Evolutionary conservation across 805 yeast species (phyloP).

Genomic region (Tetrapisispora arboricola): DNA sequence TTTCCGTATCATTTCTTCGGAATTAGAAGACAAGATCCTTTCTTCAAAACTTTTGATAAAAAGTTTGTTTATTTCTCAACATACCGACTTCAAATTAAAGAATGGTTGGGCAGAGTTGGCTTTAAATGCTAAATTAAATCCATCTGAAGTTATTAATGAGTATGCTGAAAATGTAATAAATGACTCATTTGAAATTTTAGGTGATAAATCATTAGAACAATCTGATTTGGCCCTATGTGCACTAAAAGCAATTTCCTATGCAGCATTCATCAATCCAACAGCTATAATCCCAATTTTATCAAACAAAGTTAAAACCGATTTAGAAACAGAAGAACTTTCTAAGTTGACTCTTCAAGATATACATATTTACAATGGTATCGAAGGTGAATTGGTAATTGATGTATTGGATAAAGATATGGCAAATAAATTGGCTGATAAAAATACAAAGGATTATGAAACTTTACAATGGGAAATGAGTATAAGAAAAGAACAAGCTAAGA

Average conservation of each 20-base stretch:
- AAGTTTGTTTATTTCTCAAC: constrained; percentile 38
- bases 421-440: constrained; percentile 46
- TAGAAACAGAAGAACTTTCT: constrained; percentile 30
- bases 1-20: constrained; percentile 31
- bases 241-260: constrained; percentile 41
- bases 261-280: constrained; percentile 51
- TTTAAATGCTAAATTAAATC: constrained; percentile 50
- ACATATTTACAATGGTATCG: constrained; percentile 56
- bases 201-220: constrained; percentile 8
- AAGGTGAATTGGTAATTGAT: constrained; percentile 60
- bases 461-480: constrained; percentile 83
- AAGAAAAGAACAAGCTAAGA: constrained; percentile 59
- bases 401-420: constrained; percentile 41
- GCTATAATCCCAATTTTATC: constrained; percentile 43
- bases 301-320: constrained; percentile 34
- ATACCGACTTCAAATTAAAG: constrained; percentile 28
- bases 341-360: constrained; percentile 41
- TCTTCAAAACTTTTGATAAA: constrained; percentile 30
- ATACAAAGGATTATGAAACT: constrained; percentile 76
- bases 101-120: constrained; percentile 74
- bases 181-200: constrained; percentile 14
- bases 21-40: constrained; percentile 17
- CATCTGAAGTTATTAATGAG: constrained; percentile 43
- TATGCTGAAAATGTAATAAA: constrained; percentile 17
- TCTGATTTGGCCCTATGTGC: constrained; percentile 34